phyloP scores from a whole-genome alignment of 1,139 yeast species.

The Candida sp. region DNA sequence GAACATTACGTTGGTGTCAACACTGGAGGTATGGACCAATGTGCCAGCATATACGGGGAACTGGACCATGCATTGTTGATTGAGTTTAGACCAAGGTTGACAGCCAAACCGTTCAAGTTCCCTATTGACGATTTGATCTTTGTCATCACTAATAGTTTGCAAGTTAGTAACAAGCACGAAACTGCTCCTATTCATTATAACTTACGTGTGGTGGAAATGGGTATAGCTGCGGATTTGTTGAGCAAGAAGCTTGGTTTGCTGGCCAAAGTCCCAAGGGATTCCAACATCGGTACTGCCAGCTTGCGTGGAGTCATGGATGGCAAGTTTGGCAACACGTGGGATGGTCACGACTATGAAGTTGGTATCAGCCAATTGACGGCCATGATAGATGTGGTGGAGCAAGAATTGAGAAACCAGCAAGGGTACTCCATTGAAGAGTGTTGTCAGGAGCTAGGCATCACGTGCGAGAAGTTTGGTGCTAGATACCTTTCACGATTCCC shows the following conservation, averaged over 20 bases:
- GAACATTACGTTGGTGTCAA: slow-evolving; percentile 79
- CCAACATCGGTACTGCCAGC: slow-evolving; percentile 55
- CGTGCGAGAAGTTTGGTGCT: slow-evolving; percentile 45
- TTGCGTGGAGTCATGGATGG: slow-evolving; percentile 67
- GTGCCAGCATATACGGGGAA: slow-evolving; percentile 75
- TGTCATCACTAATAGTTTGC: slow-evolving; percentile 66
- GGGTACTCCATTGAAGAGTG: slow-evolving; percentile 59
- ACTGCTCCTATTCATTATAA: slow-evolving; percentile 76
- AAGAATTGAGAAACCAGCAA: slow-evolving; percentile 11
- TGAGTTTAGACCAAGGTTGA: slow-evolving; percentile 62
- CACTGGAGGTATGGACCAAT: slow-evolving; percentile 83
- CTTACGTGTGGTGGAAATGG: slow-evolving; percentile 72
- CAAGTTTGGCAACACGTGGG: slow-evolving; percentile 47
- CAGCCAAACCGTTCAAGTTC: slow-evolving; percentile 59
- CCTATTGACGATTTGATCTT: slow-evolving; percentile 57
- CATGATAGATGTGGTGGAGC: slow-evolving; percentile 48
- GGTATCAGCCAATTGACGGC: slow-evolving; percentile 44
- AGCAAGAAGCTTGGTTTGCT: slow-evolving; percentile 51
- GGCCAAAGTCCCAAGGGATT: slow-evolving; percentile 44
- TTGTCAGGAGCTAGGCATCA: slow-evolving; percentile 46
- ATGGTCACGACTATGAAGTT: slow-evolving; percentile 48
- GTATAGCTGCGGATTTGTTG: slow-evolving; percentile 62
- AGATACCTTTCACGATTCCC: slow-evolving; percentile 58
- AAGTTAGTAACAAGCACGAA: slow-evolving; percentile 66
- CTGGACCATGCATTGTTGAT: slow-evolving; percentile 62